Evolutionary conservation across 2,329 filamentous ascomycete genomes (phyloP), one percentile per base, ranked within the genome.

Genomic region (Balansia obtecta): DNA sequence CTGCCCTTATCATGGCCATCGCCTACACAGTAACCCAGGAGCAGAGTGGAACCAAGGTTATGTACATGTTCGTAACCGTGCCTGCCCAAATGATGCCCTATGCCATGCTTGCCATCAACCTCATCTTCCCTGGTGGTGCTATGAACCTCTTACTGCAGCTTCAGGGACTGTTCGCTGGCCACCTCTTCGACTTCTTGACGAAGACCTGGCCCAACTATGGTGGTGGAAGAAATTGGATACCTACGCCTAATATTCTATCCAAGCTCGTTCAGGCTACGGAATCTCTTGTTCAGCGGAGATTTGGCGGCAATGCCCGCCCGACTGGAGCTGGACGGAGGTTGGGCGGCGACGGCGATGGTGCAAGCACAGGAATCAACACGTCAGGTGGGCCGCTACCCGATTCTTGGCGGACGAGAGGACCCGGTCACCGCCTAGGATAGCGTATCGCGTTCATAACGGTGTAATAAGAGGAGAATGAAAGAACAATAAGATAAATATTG

Each of bases 191-290:
- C 64, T 98, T 97, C 62, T 67, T 96, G 46, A 88, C 86, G 2
- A 79, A 87, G 46, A 76, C 96, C 41, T 97, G 89, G 74, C 93
- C 93, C 5, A 81, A 86, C 50, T 93, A 93, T 62, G 91, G 89
- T 33, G 86, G 87, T 50, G 93, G 93, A 0, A 74, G 72, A 48
- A 95, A 90, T 61, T 75, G 84, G 46, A 73, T 96, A 37, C 72
- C 75, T 13, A 93, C 89, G 0, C 93, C 93, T 2, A 64, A 66
- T 6, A 82, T 89, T 57, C 68, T 97, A 52, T 81, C 79, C 52
- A 75, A 76, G 50, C 76, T 86, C 57, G 85, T 91, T 52, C 70
- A 73, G 52, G 75, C 68, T 4, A 57, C 58, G 6, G 58, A 57
- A 5, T 49, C 56, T 4, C 8, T 54, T 0, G 27, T 51, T 2